phyloP scores from a whole-genome alignment of 805 yeast genomes.

The Myxozyma mucilagina region DNA sequence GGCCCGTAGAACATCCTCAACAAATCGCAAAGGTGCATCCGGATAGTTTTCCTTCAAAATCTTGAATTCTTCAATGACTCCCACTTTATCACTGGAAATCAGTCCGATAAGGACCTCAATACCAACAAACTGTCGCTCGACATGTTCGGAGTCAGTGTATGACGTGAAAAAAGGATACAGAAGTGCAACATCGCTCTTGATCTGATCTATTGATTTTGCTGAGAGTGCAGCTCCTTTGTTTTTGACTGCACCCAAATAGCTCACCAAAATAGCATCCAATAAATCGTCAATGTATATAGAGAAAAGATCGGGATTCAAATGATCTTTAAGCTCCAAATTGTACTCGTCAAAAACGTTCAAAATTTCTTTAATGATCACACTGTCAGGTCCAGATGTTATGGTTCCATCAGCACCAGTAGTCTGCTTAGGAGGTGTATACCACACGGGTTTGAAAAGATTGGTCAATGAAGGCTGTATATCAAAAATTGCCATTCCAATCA shows the following conservation, averaged over 20 bases:
- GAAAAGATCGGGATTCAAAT: constrained; percentile 55
- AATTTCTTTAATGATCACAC: constrained; percentile 51
- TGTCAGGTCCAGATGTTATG: constrained; percentile 10
- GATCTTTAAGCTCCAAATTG: constrained; percentile 59
- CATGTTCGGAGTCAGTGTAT: constrained; percentile 44
- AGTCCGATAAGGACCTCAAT: constrained; percentile 65
- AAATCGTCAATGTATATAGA: constrained; percentile 56
- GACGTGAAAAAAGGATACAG: constrained; percentile 56
- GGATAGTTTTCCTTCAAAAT: constrained; percentile 67
- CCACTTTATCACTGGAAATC: constrained; percentile 43
- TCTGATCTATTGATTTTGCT: constrained; percentile 46
- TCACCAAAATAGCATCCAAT: constrained; percentile 52
- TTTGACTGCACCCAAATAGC: constrained; percentile 52
- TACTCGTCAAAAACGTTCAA: constrained; percentile 76
- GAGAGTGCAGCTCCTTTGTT: constrained; percentile 33
- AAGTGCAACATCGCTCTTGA: constrained; percentile 61
- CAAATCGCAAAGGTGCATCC: constrained; percentile 72
- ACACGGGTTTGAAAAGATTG: constrained; percentile 61
- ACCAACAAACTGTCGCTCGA: constrained; percentile 54
- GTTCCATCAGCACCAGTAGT: constrained; percentile 18
- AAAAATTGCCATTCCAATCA: constrained; percentile 64
- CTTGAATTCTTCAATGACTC: constrained; percentile 50
- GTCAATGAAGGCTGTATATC: constrained; percentile 67
- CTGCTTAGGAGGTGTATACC: constrained; percentile 58
- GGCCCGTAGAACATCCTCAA: constrained; percentile 59